Evolutionary conservation across 352 stramenopile species (phyloP).

Genomic region (Pythium scleroteichum): DNA sequence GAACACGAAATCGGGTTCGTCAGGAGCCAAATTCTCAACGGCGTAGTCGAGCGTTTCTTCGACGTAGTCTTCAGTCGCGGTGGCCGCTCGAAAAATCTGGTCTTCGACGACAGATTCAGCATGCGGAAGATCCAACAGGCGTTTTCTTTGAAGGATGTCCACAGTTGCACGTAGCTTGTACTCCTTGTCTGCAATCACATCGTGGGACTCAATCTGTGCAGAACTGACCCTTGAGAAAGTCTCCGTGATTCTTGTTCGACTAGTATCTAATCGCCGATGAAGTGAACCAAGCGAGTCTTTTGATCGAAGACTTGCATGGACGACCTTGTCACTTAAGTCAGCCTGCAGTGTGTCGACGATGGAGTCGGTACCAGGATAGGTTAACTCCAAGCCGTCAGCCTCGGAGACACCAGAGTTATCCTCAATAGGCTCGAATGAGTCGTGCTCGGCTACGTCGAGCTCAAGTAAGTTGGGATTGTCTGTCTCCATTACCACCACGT

Average conservation of each 20-base stretch:
- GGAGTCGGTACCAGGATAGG: not conserved
- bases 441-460: not conserved
- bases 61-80: slow-evolving; percentile 26
- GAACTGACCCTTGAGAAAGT: slow-evolving; percentile 29
- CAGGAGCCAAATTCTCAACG: slow-evolving; percentile 23
- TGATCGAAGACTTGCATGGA: no score
- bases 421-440: slow-evolving; percentile 9
- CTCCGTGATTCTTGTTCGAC: slow-evolving; percentile 20
- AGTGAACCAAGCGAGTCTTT: slow-evolving; percentile 23
- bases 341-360: no score
- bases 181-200: slow-evolving; percentile 24
- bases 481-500: not conserved
- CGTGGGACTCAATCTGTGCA: slow-evolving; percentile 23
- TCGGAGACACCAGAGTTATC: not conserved
- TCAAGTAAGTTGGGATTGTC: not conserved
- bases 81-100: slow-evolving; percentile 14
- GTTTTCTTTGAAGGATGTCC: slow-evolving; percentile 31
- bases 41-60: slow-evolving; percentile 37
- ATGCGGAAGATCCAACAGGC: slow-evolving; percentile 26
- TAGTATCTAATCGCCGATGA: slow-evolving; percentile 23
- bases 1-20: slow-evolving; percentile 19
- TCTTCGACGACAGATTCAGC: slow-evolving; percentile 20
- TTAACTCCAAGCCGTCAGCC: not conserved
- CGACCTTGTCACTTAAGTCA: no score
- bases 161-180: slow-evolving; percentile 20